A percentile compares a stretch with the other conserved stretches of the same genome.
These are phyloP conservation scores for Phlegmacium glaucopus DNA, from an alignment of 768 basidiomycete species.

Conservation along the genomic window DNA sequence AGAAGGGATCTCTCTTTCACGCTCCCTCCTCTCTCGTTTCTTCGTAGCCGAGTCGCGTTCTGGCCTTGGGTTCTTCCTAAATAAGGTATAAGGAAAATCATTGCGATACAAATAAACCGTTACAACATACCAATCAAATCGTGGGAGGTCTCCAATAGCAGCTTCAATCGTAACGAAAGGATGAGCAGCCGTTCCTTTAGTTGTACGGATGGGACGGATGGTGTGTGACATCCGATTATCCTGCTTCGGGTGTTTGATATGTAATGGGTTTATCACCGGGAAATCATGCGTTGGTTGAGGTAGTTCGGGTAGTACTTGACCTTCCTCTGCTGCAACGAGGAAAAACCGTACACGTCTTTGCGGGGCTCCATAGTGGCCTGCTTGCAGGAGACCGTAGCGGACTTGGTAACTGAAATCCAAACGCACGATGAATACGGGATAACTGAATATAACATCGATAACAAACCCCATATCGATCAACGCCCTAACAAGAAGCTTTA, in stretches of 20 bases:
- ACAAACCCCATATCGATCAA: constrained; percentile 65
- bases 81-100: neutral
- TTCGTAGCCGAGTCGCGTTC: constrained; percentile 6
- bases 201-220: constrained; percentile 43
- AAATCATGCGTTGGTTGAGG: constrained; percentile 59
- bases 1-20: constrained; percentile 25
- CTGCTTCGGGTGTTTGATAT: constrained; percentile 46
- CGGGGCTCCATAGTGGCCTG: constrained; percentile 54
- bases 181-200: constrained; percentile 52
- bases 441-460: neutral
- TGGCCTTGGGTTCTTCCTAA: constrained; percentile 37
- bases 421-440: neutral
- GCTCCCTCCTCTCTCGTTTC: constrained; percentile 17
- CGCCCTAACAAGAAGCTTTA: constrained; percentile 62
- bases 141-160: constrained; percentile 70
- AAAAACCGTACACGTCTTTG: constrained; percentile 55
- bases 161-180: constrained; percentile 61
- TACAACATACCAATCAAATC: constrained; percentile 65
- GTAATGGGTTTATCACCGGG: constrained; percentile 37
- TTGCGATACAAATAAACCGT: neutral
- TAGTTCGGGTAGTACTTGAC: constrained; percentile 41
- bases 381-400: constrained; percentile 46
- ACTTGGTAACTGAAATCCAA: constrained; percentile 45
- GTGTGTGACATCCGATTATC: constrained; percentile 14
- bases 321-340: constrained; percentile 43